Evolutionary conservation across 2,329 filamentous ascomycete species (phyloP).

Genomic region (Diplodia seriata): DNA sequence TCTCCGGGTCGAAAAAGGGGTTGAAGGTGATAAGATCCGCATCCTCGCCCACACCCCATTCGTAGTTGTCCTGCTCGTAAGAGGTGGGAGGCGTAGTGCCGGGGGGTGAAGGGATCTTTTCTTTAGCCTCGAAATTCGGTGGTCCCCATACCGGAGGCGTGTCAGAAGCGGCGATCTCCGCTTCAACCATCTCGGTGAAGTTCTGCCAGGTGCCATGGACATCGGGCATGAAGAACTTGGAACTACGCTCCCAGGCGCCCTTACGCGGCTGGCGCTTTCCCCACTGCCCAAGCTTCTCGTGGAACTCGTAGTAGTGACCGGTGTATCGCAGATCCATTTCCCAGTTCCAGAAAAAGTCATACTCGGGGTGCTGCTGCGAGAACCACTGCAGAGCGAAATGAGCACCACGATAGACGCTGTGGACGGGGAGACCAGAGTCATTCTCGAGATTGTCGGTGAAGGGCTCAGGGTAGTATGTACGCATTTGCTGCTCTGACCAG

Average conservation of each 20-base stretch:
- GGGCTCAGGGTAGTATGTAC: conserved; percentile 84
- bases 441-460: conserved; percentile 70
- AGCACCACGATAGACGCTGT: conserved; percentile 81
- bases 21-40: conserved; percentile 76
- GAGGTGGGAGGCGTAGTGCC: conserved; percentile 68
- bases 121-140: conserved; percentile 48
- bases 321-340: conserved; percentile 85
- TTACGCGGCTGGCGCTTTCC: conserved; percentile 72
- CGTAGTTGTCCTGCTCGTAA: conserved; percentile 69
- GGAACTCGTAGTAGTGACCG: conserved; percentile 83
- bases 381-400: conserved; percentile 61
- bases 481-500: conserved; percentile 95
- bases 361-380: conserved; percentile 57
- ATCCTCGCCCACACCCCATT: conserved; percentile 79
- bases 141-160: conserved; percentile 70
- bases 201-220: conserved; percentile 71
- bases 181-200: conserved; percentile 66
- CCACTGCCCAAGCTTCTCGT: conserved; percentile 70
- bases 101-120: conserved; percentile 63
- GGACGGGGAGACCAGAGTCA: conserved; percentile 69
- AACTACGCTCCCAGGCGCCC: conserved; percentile 75
- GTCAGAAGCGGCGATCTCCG: conserved; percentile 58
- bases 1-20: conserved; percentile 78
- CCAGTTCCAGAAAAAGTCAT: conserved; percentile 78
- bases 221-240: conserved; percentile 75